Percentiles rank a stretch among this genome's conserved stretches.
These are phyloP conservation scores for Atkinsonella texensis DNA, from an alignment of 2,329 filamentous ascomycete species.

Conservation along the genomic window DNA sequence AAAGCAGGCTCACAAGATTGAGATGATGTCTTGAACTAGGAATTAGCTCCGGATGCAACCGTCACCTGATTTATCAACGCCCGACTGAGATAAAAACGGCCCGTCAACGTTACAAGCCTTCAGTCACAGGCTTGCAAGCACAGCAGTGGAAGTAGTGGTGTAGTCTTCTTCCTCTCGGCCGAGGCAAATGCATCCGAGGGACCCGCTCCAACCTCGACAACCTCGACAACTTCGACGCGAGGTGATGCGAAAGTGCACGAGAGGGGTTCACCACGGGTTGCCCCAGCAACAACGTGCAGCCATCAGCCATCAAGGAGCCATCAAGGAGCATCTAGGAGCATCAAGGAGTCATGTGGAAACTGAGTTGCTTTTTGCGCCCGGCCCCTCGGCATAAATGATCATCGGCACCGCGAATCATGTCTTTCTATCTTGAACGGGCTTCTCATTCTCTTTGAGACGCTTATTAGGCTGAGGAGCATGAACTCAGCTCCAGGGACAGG, in stretches of 20 bases:
- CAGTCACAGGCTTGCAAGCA: background rate
- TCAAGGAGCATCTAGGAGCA: no score
- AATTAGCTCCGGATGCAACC: no score
- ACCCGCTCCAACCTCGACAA: background rate
- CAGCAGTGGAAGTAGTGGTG: background rate
- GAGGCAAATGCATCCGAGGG: background rate
- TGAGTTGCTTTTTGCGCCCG: background rate
- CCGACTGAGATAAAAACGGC: no score
- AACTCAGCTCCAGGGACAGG: background rate
- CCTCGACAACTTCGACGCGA: no score
- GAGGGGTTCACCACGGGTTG: background rate
- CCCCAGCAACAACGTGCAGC: background rate
- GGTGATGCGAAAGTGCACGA: background rate
- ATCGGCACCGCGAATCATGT: background rate
- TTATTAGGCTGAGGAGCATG: background rate
- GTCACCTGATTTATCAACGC: no score
- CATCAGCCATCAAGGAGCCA: no score
- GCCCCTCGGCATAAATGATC: background rate
- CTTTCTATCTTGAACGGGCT: no score
- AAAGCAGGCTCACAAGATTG: no score
- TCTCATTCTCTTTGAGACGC: background rate
- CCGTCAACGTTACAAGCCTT: no score
- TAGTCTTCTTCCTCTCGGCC: background rate
- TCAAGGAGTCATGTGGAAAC: background rate
- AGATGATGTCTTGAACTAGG: no score